Evolutionary conservation across 192 early-diverging fungal species (phyloP).

Genomic region (Rhizophagus sp.): DNA sequence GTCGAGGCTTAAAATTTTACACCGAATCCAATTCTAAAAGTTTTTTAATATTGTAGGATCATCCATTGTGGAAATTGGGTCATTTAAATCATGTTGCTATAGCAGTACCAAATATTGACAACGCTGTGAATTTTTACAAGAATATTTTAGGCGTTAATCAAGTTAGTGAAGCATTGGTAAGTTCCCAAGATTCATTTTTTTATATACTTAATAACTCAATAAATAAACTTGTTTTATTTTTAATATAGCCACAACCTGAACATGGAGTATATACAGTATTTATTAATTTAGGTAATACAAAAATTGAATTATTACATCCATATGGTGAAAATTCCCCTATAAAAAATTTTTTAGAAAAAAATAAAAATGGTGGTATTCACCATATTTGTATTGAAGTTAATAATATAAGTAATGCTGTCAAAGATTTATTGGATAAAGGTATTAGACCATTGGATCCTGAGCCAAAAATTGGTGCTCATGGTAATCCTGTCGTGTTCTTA

Average conservation of each 20-base stretch:
- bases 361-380: constrained; percentile 80
- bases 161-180: constrained; percentile 67
- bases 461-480: constrained; percentile 84
- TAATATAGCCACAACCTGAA: constrained; percentile 62
- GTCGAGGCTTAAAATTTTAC: too few relatives aligned
- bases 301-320: constrained; percentile 80
- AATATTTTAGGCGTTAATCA: constrained; percentile 64
- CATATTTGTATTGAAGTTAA: constrained; percentile 80
- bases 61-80: constrained; percentile 67
- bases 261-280: constrained; percentile 88
- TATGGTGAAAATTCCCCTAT: constrained; percentile 78
- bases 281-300: constrained; percentile 83
- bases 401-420: constrained; percentile 66
- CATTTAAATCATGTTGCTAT: constrained; percentile 82
- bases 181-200: not conserved
- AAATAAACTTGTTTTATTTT: not conserved
- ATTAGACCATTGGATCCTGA: constrained; percentile 66
- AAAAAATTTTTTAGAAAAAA: constrained; percentile 75
- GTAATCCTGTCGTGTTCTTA: constrained; percentile 77
- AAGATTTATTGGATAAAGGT: constrained; percentile 61
- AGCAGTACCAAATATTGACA: constrained; percentile 74
- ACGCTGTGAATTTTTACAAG: constrained; percentile 68
- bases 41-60: not conserved
- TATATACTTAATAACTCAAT: not conserved
- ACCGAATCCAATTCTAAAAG: too few relatives aligned